Conservation (phyloP, 2,329 filamentous ascomycete species). For the Phyllosticta ampelicida region DNA sequence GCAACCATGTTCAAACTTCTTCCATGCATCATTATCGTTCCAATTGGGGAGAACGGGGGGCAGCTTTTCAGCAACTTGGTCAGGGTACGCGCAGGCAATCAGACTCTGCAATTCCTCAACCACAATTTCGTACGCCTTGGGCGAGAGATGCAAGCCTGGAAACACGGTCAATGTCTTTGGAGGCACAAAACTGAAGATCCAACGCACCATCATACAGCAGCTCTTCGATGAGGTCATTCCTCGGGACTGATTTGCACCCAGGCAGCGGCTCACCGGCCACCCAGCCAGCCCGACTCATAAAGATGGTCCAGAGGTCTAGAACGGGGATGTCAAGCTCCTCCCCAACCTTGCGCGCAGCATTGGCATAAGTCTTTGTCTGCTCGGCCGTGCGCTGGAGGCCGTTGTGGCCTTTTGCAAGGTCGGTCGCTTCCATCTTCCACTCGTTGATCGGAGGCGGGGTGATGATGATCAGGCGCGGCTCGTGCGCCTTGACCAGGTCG, state of each 20-base stretch:
- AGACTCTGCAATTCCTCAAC: constrained; percentile 43
- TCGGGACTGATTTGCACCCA: constrained; percentile 47
- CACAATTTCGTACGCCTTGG: constrained; percentile 45
- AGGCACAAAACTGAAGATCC: background rate
- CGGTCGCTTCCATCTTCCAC: constrained; percentile 47
- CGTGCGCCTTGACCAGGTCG: constrained; percentile 56
- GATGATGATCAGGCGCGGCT: constrained; percentile 63
- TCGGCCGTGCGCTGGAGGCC: constrained; percentile 44
- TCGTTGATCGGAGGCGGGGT: constrained; percentile 78
- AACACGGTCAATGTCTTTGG: constrained; percentile 12
- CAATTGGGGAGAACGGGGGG: constrained; percentile 45
- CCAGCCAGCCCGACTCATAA: constrained; percentile 57
- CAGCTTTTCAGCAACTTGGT: constrained; percentile 42
- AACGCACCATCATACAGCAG: constrained; percentile 47
- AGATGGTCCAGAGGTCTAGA: constrained; percentile 67
- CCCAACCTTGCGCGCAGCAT: constrained; percentile 54
- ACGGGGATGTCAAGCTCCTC: constrained; percentile 47
- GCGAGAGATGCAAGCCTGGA: constrained; percentile 48
- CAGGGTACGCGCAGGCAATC: constrained; percentile 43
- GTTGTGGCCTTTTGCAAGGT: constrained; percentile 29
- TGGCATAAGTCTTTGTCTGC: constrained; percentile 52
- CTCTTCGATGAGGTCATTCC: constrained; percentile 44
- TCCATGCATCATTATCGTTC: constrained; percentile 31
- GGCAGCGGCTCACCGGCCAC: constrained; percentile 35
- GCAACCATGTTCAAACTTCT: constrained; percentile 5